Evolutionary conservation across 2,329 filamentous ascomycete genomes (phyloP).

Genomic region (Penicillium sclerotiorum): DNA sequence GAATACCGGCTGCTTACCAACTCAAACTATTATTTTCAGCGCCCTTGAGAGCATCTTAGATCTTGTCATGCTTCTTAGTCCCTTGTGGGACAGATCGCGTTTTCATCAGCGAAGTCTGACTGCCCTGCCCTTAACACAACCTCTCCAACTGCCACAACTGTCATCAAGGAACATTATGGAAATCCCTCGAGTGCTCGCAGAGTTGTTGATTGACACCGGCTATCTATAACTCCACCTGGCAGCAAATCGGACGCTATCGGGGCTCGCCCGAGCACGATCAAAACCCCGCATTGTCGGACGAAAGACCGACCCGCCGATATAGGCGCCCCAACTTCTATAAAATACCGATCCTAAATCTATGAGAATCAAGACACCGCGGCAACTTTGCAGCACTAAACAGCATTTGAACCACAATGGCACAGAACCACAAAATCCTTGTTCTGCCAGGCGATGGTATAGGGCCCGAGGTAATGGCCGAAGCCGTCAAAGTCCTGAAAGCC

Average conservation of each 20-base stretch:
- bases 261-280: conserved; percentile 17
- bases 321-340: no score
- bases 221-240: neutral
- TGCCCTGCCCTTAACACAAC: no score
- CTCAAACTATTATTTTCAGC: no score
- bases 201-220: no score
- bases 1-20: neutral
- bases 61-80: no score
- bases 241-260: conserved; percentile 14
- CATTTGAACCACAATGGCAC: conserved; percentile 13
- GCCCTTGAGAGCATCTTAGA: no score
- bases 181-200: no score
- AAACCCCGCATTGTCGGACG: conserved; percentile 32
- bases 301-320: conserved; percentile 16
- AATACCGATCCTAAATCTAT: neutral
- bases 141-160: no score
- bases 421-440: conserved; percentile 69
- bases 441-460: conserved; percentile 79
- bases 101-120: no score
- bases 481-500: conserved; percentile 67
- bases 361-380: neutral
- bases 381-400: neutral
- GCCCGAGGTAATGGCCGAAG: conserved; percentile 64
- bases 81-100: no score
- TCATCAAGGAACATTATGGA: no score